Conservation (phyloP, 1,139 yeast species). For the Yamadazyma blattariae region DNA sequence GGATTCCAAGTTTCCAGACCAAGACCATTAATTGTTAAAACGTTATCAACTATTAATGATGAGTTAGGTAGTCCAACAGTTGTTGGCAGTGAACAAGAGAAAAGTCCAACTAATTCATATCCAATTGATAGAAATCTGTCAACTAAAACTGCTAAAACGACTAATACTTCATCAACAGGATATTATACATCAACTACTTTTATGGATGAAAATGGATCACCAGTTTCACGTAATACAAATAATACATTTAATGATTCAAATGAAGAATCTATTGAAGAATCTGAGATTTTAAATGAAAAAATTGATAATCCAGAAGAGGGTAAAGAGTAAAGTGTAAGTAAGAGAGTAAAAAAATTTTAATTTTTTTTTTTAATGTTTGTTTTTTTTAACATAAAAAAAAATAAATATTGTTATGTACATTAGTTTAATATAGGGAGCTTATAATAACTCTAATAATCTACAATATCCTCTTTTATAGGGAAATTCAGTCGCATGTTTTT, state of each 20-base stretch:
- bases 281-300: background rate
- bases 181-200: conserved; percentile 1
- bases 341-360: no score
- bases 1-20: conserved; percentile 48
- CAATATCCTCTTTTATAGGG: background rate
- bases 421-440: conserved; percentile 1
- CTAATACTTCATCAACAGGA: conserved; percentile 3
- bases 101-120: background rate
- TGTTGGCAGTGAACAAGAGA: background rate
- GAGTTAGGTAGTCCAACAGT: background rate
- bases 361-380: no score
- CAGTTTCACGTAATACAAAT: no score
- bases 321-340: no score
- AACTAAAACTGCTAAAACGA: conserved; percentile 7
- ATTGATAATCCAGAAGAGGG: background rate
- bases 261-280: no score
- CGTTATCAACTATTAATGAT: background rate
- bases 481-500: no score
- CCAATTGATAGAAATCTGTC: conserved; percentile 4
- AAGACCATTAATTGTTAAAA: conserved; percentile 31
- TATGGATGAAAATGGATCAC: no score
- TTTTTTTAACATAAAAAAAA: no score
- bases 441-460: conserved; percentile 1
- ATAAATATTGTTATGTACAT: conserved; percentile 4
- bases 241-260: no score